Base-by-base conservation (phyloP, 2,329 filamentous ascomycete genomes). In the Lachnellula hyalina region DNA sequence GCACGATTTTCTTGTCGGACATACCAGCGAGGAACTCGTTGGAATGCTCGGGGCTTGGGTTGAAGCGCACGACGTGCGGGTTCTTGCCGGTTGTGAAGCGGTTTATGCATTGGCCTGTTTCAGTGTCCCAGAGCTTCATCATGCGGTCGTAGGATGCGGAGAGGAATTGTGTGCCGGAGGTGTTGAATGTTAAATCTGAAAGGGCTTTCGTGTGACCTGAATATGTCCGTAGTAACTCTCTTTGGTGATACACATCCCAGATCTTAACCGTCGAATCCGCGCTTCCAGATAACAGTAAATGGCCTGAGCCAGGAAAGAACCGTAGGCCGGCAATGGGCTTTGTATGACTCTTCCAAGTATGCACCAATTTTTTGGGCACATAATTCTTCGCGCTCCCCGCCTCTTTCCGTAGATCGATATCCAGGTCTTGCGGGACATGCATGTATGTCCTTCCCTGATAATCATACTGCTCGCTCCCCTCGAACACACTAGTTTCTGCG, bases 91-190 rank as follows among this genome's bases (percentile, higher is more conserved):
- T 96, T 17, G 87, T 90, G 76, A 96, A 99, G 55, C 90, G 90
- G 66, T 84, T 86, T 62, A 96, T 75, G 68, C 93, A 97, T 64
- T 86, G 80, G 46, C 94, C 94, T 21, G 90, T 96, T 72, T 99
- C 94, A 0, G 93, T 96, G 67, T 99, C 94, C 94, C 94, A 99
- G 32, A 99, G 80, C 74, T 97, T 96, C 77, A 97, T 96, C 75
- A 90, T 87, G 52, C 93, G 87, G 71, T 99, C 94, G 71, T 95
- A 99, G 15, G 90, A 94, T 1, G 89, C 88, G 2, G 92, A 92
- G 25, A 99, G 74, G 77, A 99, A 99, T 52, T 88, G 88, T 11
- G 83, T 88, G 51, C 94, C 94, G 34, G 84, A 81, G 3, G 79
- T 79, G 66, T 92, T 91, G 81, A 97, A 97, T 64, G 87, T 87